Evolutionary conservation across 2,329 filamentous ascomycete species (phyloP).

Genomic region (Dendrostoma leiphaemia): DNA sequence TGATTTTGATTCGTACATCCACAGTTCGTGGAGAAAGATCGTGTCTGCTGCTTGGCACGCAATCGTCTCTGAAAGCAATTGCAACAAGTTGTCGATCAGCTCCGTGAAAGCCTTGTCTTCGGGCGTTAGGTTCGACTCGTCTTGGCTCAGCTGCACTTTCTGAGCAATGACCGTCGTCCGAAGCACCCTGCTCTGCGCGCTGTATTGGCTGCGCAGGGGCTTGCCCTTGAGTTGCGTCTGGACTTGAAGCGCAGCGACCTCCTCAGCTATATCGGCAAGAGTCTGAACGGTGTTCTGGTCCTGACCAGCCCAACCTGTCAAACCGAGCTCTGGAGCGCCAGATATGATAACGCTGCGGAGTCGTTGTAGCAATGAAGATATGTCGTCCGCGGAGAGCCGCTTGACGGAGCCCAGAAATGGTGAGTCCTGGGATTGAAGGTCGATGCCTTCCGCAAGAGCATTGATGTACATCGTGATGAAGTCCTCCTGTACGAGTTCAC

Average conservation of each 20-base stretch:
- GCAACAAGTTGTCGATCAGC: conserved; percentile 57
- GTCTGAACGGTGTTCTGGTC: neutral
- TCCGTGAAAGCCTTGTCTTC: conserved; percentile 70
- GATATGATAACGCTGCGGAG: conserved; percentile 36
- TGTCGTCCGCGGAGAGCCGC: conserved; percentile 54
- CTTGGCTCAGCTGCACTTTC: conserved; percentile 75
- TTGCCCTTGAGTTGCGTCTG: conserved; percentile 43
- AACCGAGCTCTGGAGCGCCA: conserved; percentile 36
- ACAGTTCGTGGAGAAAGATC: conserved; percentile 66
- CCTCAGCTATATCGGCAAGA: conserved; percentile 36
- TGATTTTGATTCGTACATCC: conserved; percentile 70
- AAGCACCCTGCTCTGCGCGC: conserved; percentile 66
- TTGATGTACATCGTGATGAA: conserved; percentile 60
- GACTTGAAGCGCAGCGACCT: conserved; percentile 45
- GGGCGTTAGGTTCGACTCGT: conserved; percentile 67
- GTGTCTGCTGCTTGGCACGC: conserved; percentile 38
- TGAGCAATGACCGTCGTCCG: conserved; percentile 79
- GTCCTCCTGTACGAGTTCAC: conserved; percentile 33
- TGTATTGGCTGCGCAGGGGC: conserved; percentile 71
- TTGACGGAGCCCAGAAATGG: conserved; percentile 57
- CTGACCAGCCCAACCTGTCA: conserved; percentile 33
- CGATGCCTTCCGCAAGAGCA: conserved; percentile 55
- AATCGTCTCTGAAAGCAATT: conserved; percentile 40
- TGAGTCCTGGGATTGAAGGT: conserved; percentile 46
- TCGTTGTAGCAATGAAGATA: conserved; percentile 39